Conservation (phyloP, 257 asterid species). For the Solanum etuberosum region DNA sequence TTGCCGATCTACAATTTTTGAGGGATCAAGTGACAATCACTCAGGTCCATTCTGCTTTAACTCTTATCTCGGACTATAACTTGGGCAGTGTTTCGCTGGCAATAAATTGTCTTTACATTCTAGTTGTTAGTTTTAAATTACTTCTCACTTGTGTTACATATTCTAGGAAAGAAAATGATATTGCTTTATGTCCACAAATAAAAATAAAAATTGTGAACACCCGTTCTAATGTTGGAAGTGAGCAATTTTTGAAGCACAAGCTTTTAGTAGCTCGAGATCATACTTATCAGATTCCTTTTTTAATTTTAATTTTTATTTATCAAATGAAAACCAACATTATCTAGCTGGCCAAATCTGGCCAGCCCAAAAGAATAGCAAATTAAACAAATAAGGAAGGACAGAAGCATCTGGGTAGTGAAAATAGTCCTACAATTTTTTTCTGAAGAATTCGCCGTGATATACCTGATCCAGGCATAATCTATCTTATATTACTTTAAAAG, state of each 20-base stretch:
- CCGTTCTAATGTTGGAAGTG: not conserved
- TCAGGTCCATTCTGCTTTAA: constrained; percentile 38
- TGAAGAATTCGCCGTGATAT: not conserved
- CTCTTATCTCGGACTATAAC: not conserved
- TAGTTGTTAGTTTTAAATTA: not conserved
- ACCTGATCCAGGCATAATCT: not conserved
- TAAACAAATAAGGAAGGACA: too few relatives aligned
- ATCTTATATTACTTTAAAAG: too few relatives aligned
- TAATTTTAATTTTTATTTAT: too few relatives aligned
- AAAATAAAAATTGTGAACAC: not conserved
- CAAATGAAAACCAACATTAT: too few relatives aligned
- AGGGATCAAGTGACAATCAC: constrained; percentile 92
- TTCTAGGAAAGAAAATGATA: not conserved
- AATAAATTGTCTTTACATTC: not conserved
- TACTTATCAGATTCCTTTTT: not conserved
- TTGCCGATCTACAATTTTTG: constrained; percentile 75
- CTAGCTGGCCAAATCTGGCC: too few relatives aligned
- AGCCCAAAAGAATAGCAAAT: too few relatives aligned
- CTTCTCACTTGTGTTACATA: not conserved
- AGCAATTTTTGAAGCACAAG: not conserved
- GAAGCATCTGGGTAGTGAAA: too few relatives aligned
- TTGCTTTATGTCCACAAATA: not conserved
- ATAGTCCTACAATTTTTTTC: not conserved
- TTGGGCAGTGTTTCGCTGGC: not conserved
- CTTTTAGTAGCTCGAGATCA: not conserved